phyloP scores from a whole-genome alignment of 2,329 filamentous ascomycete genomes.

The Cucurbitaria berberidis region DNA sequence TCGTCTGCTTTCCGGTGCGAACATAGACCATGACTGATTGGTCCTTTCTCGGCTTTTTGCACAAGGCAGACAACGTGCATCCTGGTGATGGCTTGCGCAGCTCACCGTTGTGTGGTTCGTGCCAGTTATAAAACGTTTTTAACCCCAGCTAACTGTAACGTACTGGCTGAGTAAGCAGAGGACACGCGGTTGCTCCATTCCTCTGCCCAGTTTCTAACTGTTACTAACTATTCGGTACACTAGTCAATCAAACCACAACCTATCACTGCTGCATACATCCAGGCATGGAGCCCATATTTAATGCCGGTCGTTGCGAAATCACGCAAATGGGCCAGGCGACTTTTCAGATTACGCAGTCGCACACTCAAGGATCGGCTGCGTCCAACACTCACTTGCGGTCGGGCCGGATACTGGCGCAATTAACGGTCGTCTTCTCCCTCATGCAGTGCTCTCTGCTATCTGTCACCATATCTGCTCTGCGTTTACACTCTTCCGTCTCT shows the following conservation, averaged over 20 bases:
- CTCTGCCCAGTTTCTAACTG: too few relatives aligned
- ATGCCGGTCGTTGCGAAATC: conserved; percentile 2
- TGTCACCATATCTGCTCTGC: conserved; percentile 3
- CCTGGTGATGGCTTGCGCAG: too few relatives aligned
- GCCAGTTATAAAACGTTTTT: too few relatives aligned
- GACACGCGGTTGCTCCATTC: too few relatives aligned
- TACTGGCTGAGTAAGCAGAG: too few relatives aligned
- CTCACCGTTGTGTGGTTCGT: too few relatives aligned
- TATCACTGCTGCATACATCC: too few relatives aligned
- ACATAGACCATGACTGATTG: conserved; percentile 9
- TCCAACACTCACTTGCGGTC: background rate
- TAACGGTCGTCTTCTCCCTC: conserved; percentile 1
- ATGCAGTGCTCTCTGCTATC: conserved; percentile 5
- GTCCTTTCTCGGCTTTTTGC: conserved; percentile 19
- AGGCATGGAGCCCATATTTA: background rate
- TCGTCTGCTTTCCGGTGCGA: conserved; percentile 1
- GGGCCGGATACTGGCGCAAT: conserved; percentile 5
- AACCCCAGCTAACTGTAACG: too few relatives aligned
- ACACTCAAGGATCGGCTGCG: conserved; percentile 1
- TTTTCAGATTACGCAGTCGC: background rate
- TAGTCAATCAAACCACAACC: too few relatives aligned
- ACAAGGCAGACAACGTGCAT: background rate
- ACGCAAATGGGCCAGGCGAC: conserved; percentile 1
- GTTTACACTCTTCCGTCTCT: background rate
- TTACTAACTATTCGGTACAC: too few relatives aligned